Evolutionary conservation across 2,329 filamentous ascomycete species (phyloP).

Genomic region (Aspergillus sergii): DNA sequence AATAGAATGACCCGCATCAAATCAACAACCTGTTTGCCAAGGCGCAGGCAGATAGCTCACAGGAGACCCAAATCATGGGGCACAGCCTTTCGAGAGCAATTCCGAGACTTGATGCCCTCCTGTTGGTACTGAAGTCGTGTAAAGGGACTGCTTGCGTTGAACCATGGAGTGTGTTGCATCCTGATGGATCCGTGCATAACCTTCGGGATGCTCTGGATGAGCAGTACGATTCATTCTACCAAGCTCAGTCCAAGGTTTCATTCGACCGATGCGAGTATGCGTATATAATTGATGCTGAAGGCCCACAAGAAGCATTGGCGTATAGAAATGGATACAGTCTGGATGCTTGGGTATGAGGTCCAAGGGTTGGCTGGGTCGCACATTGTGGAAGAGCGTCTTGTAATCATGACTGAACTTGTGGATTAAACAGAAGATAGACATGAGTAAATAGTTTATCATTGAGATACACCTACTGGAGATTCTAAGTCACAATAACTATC

Average conservation of each 20-base stretch:
- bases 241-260: constrained; percentile 32
- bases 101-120: constrained; percentile 37
- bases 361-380: not conserved
- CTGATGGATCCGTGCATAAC: constrained; percentile 29
- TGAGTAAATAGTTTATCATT: too few relatives aligned
- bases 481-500: too few relatives aligned
- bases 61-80: constrained; percentile 20
- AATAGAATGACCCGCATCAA: constrained; percentile 40
- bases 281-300: constrained; percentile 40
- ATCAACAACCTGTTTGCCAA: constrained; percentile 35
- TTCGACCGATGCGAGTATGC: constrained; percentile 40
- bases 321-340: not conserved
- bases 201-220: constrained; percentile 35
- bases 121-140: constrained; percentile 46
- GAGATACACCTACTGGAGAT: too few relatives aligned
- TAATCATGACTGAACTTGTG: too few relatives aligned
- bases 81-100: constrained; percentile 24
- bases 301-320: constrained; percentile 10
- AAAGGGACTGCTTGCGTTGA: constrained; percentile 37
- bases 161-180: constrained; percentile 43
- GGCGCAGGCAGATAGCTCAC: not conserved
- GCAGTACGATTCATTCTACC: constrained; percentile 38
- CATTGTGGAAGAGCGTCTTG: too few relatives aligned
- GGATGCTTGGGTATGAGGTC: not conserved
- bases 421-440: too few relatives aligned